A percentile compares a stretch with the other conserved stretches of the same genome.
phyloP scores from a whole-genome alignment of 495 filamentous ascomycete genomes.

The Penicillium tannophilum region DNA sequence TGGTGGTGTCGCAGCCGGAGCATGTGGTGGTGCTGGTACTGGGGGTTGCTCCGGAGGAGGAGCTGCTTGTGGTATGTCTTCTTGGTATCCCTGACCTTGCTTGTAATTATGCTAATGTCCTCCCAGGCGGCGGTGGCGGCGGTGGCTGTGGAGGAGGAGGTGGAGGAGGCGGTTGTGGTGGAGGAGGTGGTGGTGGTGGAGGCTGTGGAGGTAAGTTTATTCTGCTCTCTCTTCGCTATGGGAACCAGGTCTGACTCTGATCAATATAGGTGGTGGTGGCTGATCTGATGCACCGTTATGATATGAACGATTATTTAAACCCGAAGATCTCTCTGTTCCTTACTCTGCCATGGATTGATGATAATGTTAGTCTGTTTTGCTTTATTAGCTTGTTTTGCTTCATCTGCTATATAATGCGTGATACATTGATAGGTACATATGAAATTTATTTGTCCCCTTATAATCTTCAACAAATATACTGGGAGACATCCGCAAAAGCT shows the following conservation, averaged over 20 bases:
- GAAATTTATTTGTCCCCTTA: background rate
- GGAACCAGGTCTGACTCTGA: background rate
- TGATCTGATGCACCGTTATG: background rate
- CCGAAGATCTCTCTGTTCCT: background rate
- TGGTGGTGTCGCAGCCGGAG: constrained; percentile 55
- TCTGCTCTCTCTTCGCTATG: background rate
- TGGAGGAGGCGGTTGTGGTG: constrained; percentile 7
- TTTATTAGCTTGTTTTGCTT: background rate
- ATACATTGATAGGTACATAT: background rate
- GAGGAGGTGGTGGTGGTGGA: constrained; percentile 8
- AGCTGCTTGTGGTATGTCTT: constrained; percentile 39
- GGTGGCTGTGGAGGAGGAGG: constrained; percentile 18
- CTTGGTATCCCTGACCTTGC: background rate
- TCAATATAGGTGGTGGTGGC: background rate
- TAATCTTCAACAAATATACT: background rate
- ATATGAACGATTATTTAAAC: background rate
- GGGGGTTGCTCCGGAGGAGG: constrained; percentile 36
- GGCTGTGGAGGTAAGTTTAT: constrained; percentile 9
- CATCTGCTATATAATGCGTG: background rate
- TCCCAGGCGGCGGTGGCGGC: constrained; percentile 23
- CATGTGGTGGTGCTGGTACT: constrained; percentile 47
- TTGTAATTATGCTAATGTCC: constrained; percentile 4
- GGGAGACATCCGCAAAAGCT: background rate
- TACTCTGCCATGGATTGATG: background rate
- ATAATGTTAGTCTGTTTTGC: too few relatives aligned